These are phyloP conservation scores for Termitomyces sp. DNA, from an alignment of 768 basidiomycete genomes.

Conservation along the genomic window DNA sequence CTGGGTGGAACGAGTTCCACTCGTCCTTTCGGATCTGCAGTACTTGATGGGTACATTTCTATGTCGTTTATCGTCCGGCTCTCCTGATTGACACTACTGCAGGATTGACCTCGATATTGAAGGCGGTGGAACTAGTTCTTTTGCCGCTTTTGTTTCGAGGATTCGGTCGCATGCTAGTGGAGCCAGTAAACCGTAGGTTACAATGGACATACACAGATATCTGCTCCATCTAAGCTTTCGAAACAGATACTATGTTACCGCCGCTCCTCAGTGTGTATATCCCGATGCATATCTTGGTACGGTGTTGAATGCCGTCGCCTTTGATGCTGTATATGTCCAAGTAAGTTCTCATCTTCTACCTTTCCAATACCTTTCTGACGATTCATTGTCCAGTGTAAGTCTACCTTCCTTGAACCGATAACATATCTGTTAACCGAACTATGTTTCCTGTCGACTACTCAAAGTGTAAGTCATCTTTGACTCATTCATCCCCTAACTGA, in stretches of 20 bases:
- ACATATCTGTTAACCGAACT: neutral
- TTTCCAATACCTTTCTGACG: neutral
- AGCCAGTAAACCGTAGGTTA: slow-evolving; percentile 44
- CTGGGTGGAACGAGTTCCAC: slow-evolving; percentile 59
- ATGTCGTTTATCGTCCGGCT: neutral
- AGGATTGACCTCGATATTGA: slow-evolving; percentile 67
- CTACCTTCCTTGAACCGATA: neutral
- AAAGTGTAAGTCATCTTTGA: slow-evolving; percentile 8
- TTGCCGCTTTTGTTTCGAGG: slow-evolving; percentile 43
- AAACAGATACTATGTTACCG: slow-evolving; percentile 53
- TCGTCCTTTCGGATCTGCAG: slow-evolving; percentile 63
- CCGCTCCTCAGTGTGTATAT: slow-evolving; percentile 55
- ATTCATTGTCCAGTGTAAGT: slow-evolving; percentile 9
- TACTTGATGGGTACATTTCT: slow-evolving; percentile 54
- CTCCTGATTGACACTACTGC: neutral
- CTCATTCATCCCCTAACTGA: neutral
- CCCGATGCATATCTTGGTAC: slow-evolving; percentile 56
- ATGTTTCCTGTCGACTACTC: neutral
- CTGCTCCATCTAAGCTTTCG: neutral
- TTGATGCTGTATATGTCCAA: slow-evolving; percentile 68
- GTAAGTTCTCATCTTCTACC: slow-evolving; percentile 31
- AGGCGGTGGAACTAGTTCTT: slow-evolving; percentile 45
- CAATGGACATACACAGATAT: neutral
- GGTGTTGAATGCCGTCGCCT: slow-evolving; percentile 52
- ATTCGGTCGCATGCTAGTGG: slow-evolving; percentile 43